These are phyloP conservation scores for Furcasterigmium furcatum DNA, from an alignment of 2,329 filamentous ascomycete species.

Conservation along the genomic window DNA sequence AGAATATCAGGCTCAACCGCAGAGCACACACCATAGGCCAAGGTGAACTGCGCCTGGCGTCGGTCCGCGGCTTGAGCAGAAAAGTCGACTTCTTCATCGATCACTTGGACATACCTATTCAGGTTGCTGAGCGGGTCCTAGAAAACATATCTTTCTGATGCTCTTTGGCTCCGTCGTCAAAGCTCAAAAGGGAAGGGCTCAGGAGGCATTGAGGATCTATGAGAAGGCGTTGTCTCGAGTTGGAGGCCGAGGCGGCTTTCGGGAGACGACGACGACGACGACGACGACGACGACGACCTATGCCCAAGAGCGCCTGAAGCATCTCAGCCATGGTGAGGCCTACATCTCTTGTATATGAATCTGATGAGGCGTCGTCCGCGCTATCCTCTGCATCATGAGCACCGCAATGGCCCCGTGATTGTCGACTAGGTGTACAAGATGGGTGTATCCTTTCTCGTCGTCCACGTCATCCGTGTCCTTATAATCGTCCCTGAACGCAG, in stretches of 20 bases:
- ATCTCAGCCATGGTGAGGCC: no score
- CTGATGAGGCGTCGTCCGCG: no score
- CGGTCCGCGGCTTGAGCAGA: background rate
- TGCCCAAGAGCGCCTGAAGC: no score
- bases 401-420: no score
- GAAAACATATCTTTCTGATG: background rate
- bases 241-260: background rate
- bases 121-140: background rate
- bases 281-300: no score
- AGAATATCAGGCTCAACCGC: no score
- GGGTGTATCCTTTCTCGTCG: slow-evolving; percentile 6
- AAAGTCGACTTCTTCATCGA: background rate
- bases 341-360: no score
- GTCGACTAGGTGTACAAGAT: background rate
- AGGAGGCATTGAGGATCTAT: background rate
- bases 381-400: no score
- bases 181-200: background rate
- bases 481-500: slow-evolving; percentile 7
- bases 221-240: background rate
- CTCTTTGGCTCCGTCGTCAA: background rate
- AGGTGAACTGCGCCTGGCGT: no score
- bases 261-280: no score
- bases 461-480: slow-evolving; percentile 6
- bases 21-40: no score
- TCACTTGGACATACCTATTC: background rate